phyloP scores from a whole-genome alignment of 108 stramenopile genomes.

The Nitzschia palea region DNA sequence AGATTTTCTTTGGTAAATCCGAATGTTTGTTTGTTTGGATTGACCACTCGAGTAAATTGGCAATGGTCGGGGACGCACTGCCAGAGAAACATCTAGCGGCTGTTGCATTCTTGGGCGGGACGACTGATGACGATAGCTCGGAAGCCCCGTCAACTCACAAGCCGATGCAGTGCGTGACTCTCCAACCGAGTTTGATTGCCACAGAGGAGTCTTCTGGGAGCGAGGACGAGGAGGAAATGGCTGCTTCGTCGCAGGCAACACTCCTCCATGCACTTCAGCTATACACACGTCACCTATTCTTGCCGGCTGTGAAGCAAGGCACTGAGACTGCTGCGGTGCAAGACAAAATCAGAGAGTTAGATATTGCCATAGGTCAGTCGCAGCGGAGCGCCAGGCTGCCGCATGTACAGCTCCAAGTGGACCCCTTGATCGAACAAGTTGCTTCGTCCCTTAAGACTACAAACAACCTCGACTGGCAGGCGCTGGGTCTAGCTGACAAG shows the following conservation, averaged over 20 bases:
- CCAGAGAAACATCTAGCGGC: slow-evolving; percentile 31
- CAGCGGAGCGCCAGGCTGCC: slow-evolving; percentile 63
- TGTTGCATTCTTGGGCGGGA: slow-evolving; percentile 35
- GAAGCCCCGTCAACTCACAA: background rate
- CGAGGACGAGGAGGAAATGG: slow-evolving; percentile 24
- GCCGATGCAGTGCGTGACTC: slow-evolving; percentile 37
- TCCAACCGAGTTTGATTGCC: slow-evolving; percentile 23
- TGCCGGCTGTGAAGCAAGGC: slow-evolving; percentile 57
- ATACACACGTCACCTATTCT: slow-evolving; percentile 78
- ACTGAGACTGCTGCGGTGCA: slow-evolving; percentile 43
- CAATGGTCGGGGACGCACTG: slow-evolving; percentile 29
- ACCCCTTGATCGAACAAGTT: slow-evolving; percentile 43
- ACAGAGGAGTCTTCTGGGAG: slow-evolving; percentile 9
- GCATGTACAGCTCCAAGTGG: slow-evolving; percentile 49
- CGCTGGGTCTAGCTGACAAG: slow-evolving; percentile 48
- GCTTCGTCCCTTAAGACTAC: background rate
- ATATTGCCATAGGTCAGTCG: slow-evolving; percentile 75
- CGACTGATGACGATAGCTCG: slow-evolving; percentile 12
- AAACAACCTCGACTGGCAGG: slow-evolving; percentile 58
- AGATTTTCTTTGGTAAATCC: slow-evolving; percentile 36
- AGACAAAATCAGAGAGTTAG: slow-evolving; percentile 76
- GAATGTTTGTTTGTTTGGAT: slow-evolving; percentile 36
- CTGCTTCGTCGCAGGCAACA: slow-evolving; percentile 26
- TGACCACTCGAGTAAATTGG: slow-evolving; percentile 9
- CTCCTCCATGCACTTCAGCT: slow-evolving; percentile 56